Evolutionary conservation across 2,329 filamentous ascomycete species (phyloP).

Genomic region (Exserohilum turcica): DNA sequence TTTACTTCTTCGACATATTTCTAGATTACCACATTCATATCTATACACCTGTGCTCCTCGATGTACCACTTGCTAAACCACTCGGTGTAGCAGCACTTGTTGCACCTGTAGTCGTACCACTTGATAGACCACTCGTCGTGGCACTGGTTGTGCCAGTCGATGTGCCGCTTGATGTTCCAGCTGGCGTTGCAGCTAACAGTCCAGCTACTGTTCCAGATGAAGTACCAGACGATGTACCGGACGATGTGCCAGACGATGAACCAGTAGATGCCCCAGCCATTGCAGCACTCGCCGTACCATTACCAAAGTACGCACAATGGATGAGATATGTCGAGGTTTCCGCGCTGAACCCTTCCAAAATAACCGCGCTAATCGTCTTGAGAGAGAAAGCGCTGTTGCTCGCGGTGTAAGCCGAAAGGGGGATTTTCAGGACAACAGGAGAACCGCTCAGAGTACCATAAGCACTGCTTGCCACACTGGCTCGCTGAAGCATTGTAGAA

Average conservation of each 20-base stretch:
- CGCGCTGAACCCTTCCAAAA: slow-evolving; percentile 3
- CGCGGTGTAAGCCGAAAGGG: slow-evolving; percentile 4
- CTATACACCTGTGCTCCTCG: neutral
- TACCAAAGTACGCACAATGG: slow-evolving; percentile 12
- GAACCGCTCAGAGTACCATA: slow-evolving; percentile 6
- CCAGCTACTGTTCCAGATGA: neutral
- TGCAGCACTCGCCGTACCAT: neutral
- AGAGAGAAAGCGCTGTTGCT: slow-evolving; percentile 6
- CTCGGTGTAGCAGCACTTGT: neutral
- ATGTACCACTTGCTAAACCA: neutral
- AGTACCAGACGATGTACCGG: neutral
- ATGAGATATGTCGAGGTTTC: slow-evolving; percentile 8
- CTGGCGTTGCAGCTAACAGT: neutral
- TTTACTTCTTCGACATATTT: neutral
- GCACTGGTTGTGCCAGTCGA: neutral
- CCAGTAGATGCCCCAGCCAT: neutral
- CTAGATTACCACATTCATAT: neutral
- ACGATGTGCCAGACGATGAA: neutral
- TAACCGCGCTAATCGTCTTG: slow-evolving; percentile 5
- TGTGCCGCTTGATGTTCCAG: neutral
- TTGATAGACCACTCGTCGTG: too few relatives aligned
- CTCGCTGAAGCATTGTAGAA: slow-evolving; percentile 2
- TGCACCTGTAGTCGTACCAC: neutral
- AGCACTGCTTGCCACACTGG: slow-evolving; percentile 1
- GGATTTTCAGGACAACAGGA: slow-evolving; percentile 8